Conservation (phyloP, 164 flowering plant species). For the Cinnamomum micranthum region DNA sequence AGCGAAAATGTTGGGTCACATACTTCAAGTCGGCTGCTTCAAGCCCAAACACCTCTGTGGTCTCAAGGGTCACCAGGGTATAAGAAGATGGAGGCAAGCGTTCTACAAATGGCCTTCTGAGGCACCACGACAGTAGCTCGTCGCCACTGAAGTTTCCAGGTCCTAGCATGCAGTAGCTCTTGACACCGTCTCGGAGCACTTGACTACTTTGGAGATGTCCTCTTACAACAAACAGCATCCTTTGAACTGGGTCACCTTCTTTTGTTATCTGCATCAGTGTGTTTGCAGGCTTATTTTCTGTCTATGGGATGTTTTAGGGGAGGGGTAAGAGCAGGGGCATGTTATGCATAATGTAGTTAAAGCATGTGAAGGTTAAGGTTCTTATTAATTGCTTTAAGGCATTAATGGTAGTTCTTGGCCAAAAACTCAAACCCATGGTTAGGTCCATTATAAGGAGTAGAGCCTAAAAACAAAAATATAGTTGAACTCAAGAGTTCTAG, state of each 20-base stretch:
- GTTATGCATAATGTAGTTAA: too few species aligned
- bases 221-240: slow-evolving; percentile 87
- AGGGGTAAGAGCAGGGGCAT: too few species aligned
- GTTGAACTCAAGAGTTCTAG: too few species aligned
- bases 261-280: slow-evolving; percentile 48
- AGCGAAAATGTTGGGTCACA: slow-evolving; percentile 89
- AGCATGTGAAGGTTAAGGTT: too few species aligned
- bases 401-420: too few species aligned
- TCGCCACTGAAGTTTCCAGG: slow-evolving; percentile 97
- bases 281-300: too few species aligned
- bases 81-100: slow-evolving; percentile 86
- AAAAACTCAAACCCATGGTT: too few species aligned
- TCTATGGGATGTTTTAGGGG: too few species aligned
- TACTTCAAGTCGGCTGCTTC: slow-evolving; percentile 89
- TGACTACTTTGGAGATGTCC: slow-evolving; percentile 96
- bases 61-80: slow-evolving; percentile 70
- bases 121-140: slow-evolving; percentile 94
- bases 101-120: slow-evolving; percentile 76
- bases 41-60: slow-evolving; percentile 87
- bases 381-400: too few species aligned
- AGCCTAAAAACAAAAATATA: too few species aligned
- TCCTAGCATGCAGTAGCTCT: slow-evolving; percentile 92
- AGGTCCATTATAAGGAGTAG: too few species aligned
- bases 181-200: slow-evolving; percentile 73
- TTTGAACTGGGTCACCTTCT: slow-evolving; percentile 93